phyloP scores from a whole-genome alignment of 495 filamentous ascomycete genomes.

The Lophiostoma macrostomum region DNA sequence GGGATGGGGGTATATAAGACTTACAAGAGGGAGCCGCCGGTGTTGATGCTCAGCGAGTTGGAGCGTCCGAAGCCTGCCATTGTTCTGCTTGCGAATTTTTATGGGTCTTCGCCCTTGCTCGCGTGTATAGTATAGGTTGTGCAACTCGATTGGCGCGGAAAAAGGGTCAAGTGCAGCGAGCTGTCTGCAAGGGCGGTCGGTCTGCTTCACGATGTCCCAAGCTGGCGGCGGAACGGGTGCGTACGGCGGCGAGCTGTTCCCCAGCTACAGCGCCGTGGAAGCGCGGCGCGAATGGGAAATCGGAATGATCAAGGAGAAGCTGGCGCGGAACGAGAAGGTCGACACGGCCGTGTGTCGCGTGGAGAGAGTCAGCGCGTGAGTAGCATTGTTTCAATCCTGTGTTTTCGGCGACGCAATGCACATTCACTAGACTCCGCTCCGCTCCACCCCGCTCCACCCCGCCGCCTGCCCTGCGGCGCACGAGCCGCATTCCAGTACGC shows the following conservation, averaged over 20 bases:
- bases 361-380: conserved; percentile 24
- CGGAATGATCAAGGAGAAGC: conserved; percentile 29
- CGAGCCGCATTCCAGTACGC: background rate
- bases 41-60: conserved; percentile 78
- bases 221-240: conserved; percentile 13
- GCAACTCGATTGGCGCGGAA: no score
- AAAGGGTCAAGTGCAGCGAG: no score
- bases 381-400: background rate
- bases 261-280: conserved; percentile 24
- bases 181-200: no score
- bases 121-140: background rate
- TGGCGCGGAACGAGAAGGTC: conserved; percentile 12
- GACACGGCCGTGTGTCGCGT: conserved; percentile 23
- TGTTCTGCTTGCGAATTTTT: conserved; percentile 10
- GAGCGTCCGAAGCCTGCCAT: conserved; percentile 47
- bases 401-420: background rate
- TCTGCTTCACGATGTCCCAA: no score
- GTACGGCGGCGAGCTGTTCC: conserved; percentile 18
- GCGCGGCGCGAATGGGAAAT: conserved; percentile 29
- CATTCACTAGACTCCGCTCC: background rate
- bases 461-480: background rate
- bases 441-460: background rate
- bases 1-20: conserved; percentile 37
- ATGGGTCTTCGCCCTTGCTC: background rate
- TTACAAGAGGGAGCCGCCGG: conserved; percentile 69